Evolutionary conservation across 352 stramenopile species (phyloP).

Genomic region (Pseudoperonospora humuli): DNA sequence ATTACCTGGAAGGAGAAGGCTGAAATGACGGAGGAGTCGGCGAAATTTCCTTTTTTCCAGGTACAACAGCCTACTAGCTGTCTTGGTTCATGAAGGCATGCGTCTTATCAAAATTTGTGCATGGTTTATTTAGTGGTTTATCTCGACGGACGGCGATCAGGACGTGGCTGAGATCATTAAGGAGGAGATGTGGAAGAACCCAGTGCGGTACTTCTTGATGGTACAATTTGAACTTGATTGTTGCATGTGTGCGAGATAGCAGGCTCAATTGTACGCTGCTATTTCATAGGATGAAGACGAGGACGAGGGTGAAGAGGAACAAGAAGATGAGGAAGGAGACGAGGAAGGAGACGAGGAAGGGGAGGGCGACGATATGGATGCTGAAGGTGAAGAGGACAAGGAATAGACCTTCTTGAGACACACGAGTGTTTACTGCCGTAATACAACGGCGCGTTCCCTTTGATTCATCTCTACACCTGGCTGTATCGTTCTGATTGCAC

Average conservation of each 20-base stretch:
- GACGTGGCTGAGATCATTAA: constrained; percentile 71
- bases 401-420: neutral
- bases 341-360: constrained; percentile 28
- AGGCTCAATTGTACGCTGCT: constrained; percentile 1
- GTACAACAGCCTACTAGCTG: constrained; percentile 12
- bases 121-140: constrained; percentile 37
- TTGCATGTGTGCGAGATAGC: neutral
- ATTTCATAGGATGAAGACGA: constrained; percentile 36
- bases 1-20: constrained; percentile 57
- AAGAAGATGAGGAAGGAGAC: constrained; percentile 28
- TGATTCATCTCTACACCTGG: neutral
- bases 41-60: constrained; percentile 46
- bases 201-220: constrained; percentile 48
- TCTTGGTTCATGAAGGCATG: neutral
- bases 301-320: constrained; percentile 34
- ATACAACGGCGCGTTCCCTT: neutral
- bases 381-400: constrained; percentile 13
- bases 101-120: constrained; percentile 3
- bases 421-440: neutral
- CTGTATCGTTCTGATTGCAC: neutral
- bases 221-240: constrained; percentile 10
- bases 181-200: constrained; percentile 74
- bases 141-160: constrained; percentile 42
- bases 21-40: constrained; percentile 42
- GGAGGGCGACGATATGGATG: constrained; percentile 13